Conservation (phyloP, 1,284 basidiomycete species). For the Cutaneotrichosporon mucoides region DNA sequence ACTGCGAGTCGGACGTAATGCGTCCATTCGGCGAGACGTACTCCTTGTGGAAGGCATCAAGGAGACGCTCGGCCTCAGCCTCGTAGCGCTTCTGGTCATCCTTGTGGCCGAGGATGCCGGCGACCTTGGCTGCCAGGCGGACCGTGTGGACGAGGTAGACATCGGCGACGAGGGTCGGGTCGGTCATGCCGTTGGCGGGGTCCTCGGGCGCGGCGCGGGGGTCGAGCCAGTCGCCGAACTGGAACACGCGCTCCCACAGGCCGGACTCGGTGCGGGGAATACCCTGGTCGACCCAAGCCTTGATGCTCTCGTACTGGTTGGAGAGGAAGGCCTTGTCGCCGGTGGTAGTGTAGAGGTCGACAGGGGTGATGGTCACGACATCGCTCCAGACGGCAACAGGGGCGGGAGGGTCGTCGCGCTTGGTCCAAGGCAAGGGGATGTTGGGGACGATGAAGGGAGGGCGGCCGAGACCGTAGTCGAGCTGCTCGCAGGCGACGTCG, state of each 20-base stretch:
- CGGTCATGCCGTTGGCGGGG: slow-evolving; percentile 25
- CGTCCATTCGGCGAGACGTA: slow-evolving; percentile 32
- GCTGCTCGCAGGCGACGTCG: slow-evolving; percentile 32
- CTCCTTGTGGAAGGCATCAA: slow-evolving; percentile 23
- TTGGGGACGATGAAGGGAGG: slow-evolving; percentile 32
- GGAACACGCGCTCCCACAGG: slow-evolving; percentile 22
- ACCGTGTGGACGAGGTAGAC: slow-evolving; percentile 35
- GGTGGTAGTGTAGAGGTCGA: slow-evolving; percentile 27
- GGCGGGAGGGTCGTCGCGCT: background rate
- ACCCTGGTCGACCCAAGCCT: slow-evolving; percentile 34
- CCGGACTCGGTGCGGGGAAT: slow-evolving; percentile 22
- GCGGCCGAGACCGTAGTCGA: slow-evolving; percentile 12
- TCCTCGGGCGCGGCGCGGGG: slow-evolving; percentile 30
- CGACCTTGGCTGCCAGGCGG: slow-evolving; percentile 22
- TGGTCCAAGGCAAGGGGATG: background rate
- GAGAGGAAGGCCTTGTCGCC: slow-evolving; percentile 27
- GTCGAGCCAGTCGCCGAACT: slow-evolving; percentile 41
- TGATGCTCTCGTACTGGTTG: slow-evolving; percentile 31
- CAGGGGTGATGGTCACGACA: slow-evolving; percentile 26
- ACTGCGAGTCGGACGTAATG: slow-evolving; percentile 34
- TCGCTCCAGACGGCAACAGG: slow-evolving; percentile 27
- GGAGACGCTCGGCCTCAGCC: slow-evolving; percentile 13
- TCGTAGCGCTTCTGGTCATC: slow-evolving; percentile 18
- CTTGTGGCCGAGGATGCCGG: slow-evolving; percentile 22
- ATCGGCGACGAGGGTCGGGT: slow-evolving; percentile 30